Evolutionary conservation across 2,329 filamentous ascomycete species (phyloP), one percentile per base, ranked within the genome.

Genomic region (Fusarium nisikadoi): DNA sequence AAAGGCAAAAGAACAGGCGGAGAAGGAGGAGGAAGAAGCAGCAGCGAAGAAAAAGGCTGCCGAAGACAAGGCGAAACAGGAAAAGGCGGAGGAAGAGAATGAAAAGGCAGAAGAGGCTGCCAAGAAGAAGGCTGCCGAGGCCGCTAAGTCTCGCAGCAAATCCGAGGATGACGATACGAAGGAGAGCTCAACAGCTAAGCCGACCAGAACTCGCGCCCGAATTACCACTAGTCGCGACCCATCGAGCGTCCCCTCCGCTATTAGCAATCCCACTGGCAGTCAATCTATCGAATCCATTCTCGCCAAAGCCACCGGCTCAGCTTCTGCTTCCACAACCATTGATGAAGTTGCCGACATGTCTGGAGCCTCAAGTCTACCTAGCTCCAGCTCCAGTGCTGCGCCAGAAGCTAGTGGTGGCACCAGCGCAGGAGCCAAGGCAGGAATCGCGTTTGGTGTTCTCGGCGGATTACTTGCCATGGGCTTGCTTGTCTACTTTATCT

Each of bases 371-470:
- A 64, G 75, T 31, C 47, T 70, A 16, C 74, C 68, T 20, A 72
- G 74, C 35, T 67, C 71, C n/a, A 72, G 72, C 33, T 64, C 75
- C 27, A 71, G 72, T 27, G 60, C 74, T 39, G 74, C 74, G 10
- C 62, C 76, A 8, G 62, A 73, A 23, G 63, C 72, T 8, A 64
- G 75, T 7, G 53, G 72, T 19, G 76, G 78, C 12, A 76, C 72
- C 39, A 80, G 76, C 52, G 68, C 81, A 13, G 87, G 83, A 35
- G 80, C 83, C 45, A 96, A 94, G 81, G 95, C 94, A 46, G 96
- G 96, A 67, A 88, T 98, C 69, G 94, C 92, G 10, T 91, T 98
- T 79, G 95, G 94, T 77, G 89, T 97, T 52, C 82, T 98, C 36
- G 85, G 92, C 11, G 89, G 89, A 53, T 76, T 97, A 31, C 88